Evolutionary conservation across 805 yeast species (phyloP), one percentile per base, ranked within the genome.

Genomic region (Kodamaea lidongshanica): DNA sequence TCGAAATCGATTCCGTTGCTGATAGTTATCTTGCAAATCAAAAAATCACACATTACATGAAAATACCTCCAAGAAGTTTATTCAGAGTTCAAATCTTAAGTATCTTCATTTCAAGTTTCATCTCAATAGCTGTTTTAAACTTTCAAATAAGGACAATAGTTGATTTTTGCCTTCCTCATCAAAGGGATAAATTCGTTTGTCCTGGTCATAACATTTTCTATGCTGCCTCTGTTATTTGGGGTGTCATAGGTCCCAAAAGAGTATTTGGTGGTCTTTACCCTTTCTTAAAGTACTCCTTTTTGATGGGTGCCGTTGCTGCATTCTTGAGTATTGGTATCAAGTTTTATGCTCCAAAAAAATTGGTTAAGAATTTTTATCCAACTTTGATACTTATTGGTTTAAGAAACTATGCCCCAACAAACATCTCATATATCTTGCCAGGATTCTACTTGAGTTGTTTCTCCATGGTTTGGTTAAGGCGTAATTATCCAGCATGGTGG

Each of bases 181-280:
- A 33, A 19, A 19, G 44, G 45, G 27, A 50, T 38, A 29, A 28
- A 15, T 53, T 55, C 34, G 34, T 68, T 7, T 54, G 60, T 34
- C 57, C 61, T 11, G 34, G 38, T 22, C 41, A 55, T 6, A 46
- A 33, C 11, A 41, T 46, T 1, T 73, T 23, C 19, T 38, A 58
- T 53, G 61, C 67, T 20, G 72, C 37, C 19, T 33, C 30, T 13
- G 39, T 21, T 43, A 43, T 74, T 26, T 79, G 83, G 83, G 85
- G 83, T 28, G 66, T 54, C 46, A 67, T 78, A 41, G 85, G 85
- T 0, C 65, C 65, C 3, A 50, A 50, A 44, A 56, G 44, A 30
- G 55, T 56, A 3, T 57, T 57, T 33, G 35, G 35, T 12, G 56
- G 57, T 4, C 38, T 56, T 16, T 58, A 58, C 31, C 63, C 61